Percentiles rank a stretch among this genome's conserved stretches.
These are phyloP conservation scores for Cercis canadensis DNA, from an alignment of 306 rosid species.

Conservation along the genomic window DNA sequence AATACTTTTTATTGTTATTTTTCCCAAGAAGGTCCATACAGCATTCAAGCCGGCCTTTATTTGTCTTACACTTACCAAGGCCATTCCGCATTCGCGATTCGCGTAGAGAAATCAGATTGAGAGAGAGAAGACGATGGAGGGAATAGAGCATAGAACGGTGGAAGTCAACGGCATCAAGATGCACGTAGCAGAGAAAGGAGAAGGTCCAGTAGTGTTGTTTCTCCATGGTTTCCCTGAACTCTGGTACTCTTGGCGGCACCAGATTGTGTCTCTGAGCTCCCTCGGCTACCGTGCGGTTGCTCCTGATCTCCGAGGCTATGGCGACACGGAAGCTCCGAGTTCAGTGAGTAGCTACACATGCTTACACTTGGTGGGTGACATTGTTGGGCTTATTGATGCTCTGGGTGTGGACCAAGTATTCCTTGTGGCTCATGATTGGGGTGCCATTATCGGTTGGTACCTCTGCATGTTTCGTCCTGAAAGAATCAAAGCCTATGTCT, in stretches of 20 bases:
- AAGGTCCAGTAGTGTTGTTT: constrained; percentile 43
- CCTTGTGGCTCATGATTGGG: constrained; percentile 51
- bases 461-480: constrained; percentile 46
- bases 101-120: too few relatives aligned
- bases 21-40: too few relatives aligned
- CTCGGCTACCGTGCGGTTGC: constrained; percentile 45
- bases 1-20: too few relatives aligned
- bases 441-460: constrained; percentile 44
- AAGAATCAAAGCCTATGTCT: constrained; percentile 37
- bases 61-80: too few relatives aligned
- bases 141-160: constrained; percentile 29
- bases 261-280: constrained; percentile 32
- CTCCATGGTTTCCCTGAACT: constrained; percentile 53
- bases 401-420: constrained; percentile 33
- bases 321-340: constrained; percentile 35
- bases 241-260: constrained; percentile 50
- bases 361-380: constrained; percentile 38
- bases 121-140: constrained; percentile 21
- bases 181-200: constrained; percentile 46
- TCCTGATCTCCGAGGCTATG: constrained; percentile 47
- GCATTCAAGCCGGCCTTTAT: too few relatives aligned
- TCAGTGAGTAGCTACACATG: constrained; percentile 16
- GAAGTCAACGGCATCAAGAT: constrained; percentile 47
- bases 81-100: too few relatives aligned
- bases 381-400: constrained; percentile 25